Evolutionary conservation across 2,329 filamentous ascomycete species (phyloP).

Genomic region (Alternaria sp.): DNA sequence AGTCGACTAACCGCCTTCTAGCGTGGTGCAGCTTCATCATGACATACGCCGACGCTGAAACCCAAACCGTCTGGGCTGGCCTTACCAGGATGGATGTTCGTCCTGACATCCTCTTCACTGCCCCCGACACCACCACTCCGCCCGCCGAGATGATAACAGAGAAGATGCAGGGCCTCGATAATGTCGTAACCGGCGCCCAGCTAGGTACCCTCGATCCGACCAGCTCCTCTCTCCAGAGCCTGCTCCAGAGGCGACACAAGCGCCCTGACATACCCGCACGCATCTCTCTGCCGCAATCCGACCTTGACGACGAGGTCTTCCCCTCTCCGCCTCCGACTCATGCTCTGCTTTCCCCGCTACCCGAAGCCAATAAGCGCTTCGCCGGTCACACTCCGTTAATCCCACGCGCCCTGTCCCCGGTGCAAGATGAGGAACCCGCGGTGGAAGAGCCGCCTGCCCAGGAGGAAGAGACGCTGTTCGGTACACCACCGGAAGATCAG

Average conservation of each 20-base stretch:
- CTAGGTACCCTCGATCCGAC: constrained; percentile 13
- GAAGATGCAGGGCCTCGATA: constrained; percentile 29
- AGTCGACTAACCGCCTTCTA: constrained; percentile 29
- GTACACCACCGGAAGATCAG: constrained; percentile 35
- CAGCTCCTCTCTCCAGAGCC: constrained; percentile 23
- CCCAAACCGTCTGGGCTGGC: constrained; percentile 47
- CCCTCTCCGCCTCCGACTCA: constrained; percentile 46
- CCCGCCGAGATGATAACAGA: constrained; percentile 43
- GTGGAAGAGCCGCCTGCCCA: constrained; percentile 19
- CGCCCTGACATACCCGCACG: constrained; percentile 34
- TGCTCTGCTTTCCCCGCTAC: constrained; percentile 44
- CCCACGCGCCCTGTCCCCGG: constrained; percentile 31
- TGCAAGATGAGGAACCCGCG: constrained; percentile 20
- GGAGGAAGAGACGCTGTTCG: constrained; percentile 17
- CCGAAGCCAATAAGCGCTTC: constrained; percentile 45
- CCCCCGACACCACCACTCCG: constrained; percentile 40
- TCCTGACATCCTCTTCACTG: constrained; percentile 36
- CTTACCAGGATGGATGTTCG: constrained; percentile 40
- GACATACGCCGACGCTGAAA: constrained; percentile 41
- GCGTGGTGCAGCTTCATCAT: constrained; percentile 23
- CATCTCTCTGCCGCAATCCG: constrained; percentile 36
- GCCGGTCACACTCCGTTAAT: constrained; percentile 51
- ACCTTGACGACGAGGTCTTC: constrained; percentile 38
- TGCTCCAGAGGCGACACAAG: constrained; percentile 37
- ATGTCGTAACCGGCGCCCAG: constrained; percentile 16